Base-by-base conservation (phyloP, 1,284 basidiomycete species). In the Anthracocystis setariae region DNA sequence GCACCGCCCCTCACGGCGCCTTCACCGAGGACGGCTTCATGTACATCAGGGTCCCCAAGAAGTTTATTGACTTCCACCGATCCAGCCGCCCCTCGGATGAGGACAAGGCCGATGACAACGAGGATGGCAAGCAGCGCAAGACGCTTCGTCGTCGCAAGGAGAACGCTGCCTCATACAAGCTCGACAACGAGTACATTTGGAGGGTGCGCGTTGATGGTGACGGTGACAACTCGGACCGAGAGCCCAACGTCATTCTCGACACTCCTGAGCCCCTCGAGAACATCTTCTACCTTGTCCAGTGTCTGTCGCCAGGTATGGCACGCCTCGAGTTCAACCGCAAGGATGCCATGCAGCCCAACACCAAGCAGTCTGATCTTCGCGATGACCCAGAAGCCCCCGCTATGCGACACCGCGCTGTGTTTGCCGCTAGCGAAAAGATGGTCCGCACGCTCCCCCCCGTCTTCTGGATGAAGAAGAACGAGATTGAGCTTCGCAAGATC, bases 381-480 rank as follows among this genome's bases (percentile, higher is more conserved):
- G 76, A 78, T 58, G 72, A 76, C 57, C 68, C 51, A 57, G 78
- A 77, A 32, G 67, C 58, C 12, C 74, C 77, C 40, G 66, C 77
- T 24, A 69, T 75, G 57, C 72, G 78, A 47, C 75, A 77, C 65
- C 74, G 71, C 46, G 78, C 78, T 50, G 53, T 74, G 56, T 72
- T 80, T 35, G 78, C 76, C 43, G 64, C 67, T 42, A 67, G 59
- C 64, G 78, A 80, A 56, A 71, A 73, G 59, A 74, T 77, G 66
- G 51, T 64, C 46, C 74, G 78, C 51, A 66, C 61, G 15, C 63
- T 80, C 39, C 76, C 78, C 38, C 78, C 78, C 35, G 63, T 65
- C 53, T 78, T 72, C 67, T 80, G 78, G 78, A 66, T 78, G 70
- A 78, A 76, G 68, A 73, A 75, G 59, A 78, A 80, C 64, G 64